Conservation (phyloP, 176 grass and related monocot species). For the Triticum dicoccoides region DNA sequence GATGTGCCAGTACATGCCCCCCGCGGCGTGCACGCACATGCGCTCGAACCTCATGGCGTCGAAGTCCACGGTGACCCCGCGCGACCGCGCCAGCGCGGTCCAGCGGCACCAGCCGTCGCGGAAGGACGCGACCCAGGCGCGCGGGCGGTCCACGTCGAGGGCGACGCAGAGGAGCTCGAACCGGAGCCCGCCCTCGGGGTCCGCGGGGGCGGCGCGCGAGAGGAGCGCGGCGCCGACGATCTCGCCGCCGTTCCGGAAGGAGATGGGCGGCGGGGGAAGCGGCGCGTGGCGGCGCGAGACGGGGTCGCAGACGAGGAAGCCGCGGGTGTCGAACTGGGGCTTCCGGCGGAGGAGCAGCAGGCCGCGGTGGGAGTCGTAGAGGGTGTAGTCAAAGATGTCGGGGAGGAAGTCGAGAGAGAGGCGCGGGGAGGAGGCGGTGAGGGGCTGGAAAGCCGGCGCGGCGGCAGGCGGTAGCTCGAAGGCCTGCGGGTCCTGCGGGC, state of each 20-base stretch:
- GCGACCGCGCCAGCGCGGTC: not conserved
- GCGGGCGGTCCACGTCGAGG: not conserved
- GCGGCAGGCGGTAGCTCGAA: not conserved
- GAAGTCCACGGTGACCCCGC: slow-evolving; percentile 2
- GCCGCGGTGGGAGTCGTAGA: not conserved
- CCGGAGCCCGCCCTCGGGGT: not conserved
- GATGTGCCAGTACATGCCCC: slow-evolving; percentile 27
- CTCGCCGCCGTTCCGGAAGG: not conserved
- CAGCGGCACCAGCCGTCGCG: slow-evolving; percentile 1
- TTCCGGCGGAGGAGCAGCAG: slow-evolving; percentile 6
- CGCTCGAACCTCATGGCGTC: not conserved
- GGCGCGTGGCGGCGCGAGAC: not conserved
- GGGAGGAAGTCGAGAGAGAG: not conserved
- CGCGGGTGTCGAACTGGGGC: not conserved
- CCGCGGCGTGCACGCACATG: slow-evolving; percentile 15
- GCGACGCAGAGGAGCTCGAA: slow-evolving; percentile 16
- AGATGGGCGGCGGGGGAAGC: not conserved
- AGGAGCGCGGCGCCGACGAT: not conserved
- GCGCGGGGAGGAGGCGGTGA: not conserved
- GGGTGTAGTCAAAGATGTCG: not conserved
- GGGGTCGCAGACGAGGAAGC: not conserved
- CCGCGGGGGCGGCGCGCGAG: not conserved
- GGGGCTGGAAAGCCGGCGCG: not conserved
- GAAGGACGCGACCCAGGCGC: slow-evolving; percentile 22
- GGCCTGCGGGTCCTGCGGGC: not conserved